These are phyloP conservation scores for Colletotrichum liriopes DNA, from an alignment of 2,329 filamentous ascomycete genomes.

Conservation along the genomic window DNA sequence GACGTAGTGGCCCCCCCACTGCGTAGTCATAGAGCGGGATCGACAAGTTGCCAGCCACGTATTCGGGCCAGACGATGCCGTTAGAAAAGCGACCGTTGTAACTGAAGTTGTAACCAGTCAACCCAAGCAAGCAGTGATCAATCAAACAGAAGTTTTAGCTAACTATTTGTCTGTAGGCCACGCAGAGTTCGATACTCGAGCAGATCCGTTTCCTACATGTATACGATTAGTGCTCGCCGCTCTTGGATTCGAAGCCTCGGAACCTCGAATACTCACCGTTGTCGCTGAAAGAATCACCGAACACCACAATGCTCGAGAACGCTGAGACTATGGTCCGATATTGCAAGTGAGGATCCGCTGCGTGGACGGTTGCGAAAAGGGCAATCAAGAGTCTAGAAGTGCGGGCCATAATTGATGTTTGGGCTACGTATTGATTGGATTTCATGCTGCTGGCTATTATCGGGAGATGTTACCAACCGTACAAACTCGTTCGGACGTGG, in stretches of 20 bases:
- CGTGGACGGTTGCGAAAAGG: neutral
- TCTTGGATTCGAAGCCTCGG: neutral
- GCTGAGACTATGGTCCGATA: neutral
- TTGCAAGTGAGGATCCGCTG: neutral
- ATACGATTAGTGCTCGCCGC: neutral
- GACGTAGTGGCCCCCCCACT: constrained; percentile 36
- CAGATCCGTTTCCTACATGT: constrained; percentile 24
- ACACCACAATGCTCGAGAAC: constrained; percentile 30
- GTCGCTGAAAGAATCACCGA: constrained; percentile 37
- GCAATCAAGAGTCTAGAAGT: neutral
- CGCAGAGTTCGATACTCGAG: constrained; percentile 24
- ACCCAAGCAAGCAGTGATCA: too few species aligned
- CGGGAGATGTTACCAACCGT: neutral
- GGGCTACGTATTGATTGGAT: neutral
- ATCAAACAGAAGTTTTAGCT: neutral
- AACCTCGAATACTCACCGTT: constrained; percentile 7
- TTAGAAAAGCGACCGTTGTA: constrained; percentile 38
- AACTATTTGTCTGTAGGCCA: constrained; percentile 38
- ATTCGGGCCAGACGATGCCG: constrained; percentile 39
- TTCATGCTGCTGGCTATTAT: too few species aligned
- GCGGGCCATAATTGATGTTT: neutral
- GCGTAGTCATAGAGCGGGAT: constrained; percentile 41
- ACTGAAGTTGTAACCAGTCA: neutral
- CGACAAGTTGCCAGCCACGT: constrained; percentile 35
- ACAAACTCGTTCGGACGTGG: too few species aligned